phyloP scores from a whole-genome alignment of 2,329 filamentous ascomycete species.

The Botrytis hyacinthi region DNA sequence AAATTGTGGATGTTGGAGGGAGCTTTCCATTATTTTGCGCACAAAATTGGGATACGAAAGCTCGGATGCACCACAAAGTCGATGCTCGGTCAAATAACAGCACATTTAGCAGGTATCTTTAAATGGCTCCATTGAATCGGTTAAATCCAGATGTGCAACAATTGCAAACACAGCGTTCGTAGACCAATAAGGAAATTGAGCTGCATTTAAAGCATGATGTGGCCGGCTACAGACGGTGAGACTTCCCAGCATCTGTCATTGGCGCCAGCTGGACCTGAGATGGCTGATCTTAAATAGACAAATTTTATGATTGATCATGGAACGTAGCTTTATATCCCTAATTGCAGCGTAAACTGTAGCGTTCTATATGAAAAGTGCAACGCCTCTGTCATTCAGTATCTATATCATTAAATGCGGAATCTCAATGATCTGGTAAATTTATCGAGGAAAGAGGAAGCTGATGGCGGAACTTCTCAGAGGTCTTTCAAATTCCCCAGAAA shows the following conservation, averaged over 20 bases:
- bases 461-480: too few relatives aligned
- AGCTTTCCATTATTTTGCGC: neutral
- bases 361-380: too few relatives aligned
- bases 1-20: neutral
- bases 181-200: neutral
- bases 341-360: too few relatives aligned
- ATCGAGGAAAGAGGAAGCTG: neutral
- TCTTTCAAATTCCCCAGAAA: too few relatives aligned
- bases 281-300: neutral
- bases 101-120: neutral
- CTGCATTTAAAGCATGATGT: neutral
- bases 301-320: neutral
- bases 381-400: too few relatives aligned
- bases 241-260: neutral
- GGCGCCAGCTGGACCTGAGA: neutral
- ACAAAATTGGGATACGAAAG: neutral
- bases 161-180: neutral
- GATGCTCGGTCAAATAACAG: neutral
- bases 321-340: neutral
- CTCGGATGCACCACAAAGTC: neutral
- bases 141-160: conserved; percentile 6
- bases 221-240: too few relatives aligned
- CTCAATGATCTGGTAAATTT: too few relatives aligned
- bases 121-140: neutral
- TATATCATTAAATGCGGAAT: too few relatives aligned